Evolutionary conservation across 2,329 filamentous ascomycete species (phyloP).

Genomic region (Magnaporthales sp.): DNA sequence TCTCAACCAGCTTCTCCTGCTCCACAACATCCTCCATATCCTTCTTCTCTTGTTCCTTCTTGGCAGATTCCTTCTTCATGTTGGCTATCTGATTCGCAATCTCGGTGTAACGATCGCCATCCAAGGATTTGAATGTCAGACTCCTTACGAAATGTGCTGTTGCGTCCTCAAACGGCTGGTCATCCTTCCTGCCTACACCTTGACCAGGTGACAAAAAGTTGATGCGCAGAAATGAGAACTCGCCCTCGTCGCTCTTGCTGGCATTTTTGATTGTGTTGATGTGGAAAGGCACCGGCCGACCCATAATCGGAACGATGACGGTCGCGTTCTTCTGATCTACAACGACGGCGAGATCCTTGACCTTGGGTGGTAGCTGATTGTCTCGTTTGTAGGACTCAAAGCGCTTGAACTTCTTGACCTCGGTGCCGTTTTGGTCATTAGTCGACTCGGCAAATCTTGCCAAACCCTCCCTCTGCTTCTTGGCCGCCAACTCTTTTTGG

Average conservation of each 20-base stretch:
- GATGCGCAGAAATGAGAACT: constrained; percentile 88
- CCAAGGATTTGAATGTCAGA: constrained; percentile 86
- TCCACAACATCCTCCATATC: constrained; percentile 99
- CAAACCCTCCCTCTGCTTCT: constrained; percentile 85
- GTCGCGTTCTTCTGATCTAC: constrained; percentile 88
- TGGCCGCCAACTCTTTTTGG: constrained; percentile 77
- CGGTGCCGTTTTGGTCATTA: constrained; percentile 76
- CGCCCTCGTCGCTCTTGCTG: constrained; percentile 92
- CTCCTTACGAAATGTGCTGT: constrained; percentile 93
- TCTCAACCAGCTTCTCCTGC: constrained; percentile 93
- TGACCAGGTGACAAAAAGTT: constrained; percentile 97
- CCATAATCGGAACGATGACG: constrained; percentile 93
- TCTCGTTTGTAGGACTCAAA: constrained; percentile 99
- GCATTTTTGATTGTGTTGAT: constrained; percentile 98
- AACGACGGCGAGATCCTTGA: constrained; percentile 80
- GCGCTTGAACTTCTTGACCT: constrained; percentile 96
- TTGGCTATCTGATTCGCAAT: constrained; percentile 92
- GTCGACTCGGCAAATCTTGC: constrained; percentile 80
- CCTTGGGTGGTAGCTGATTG: constrained; percentile 77
- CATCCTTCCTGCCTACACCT: constrained; percentile 93
- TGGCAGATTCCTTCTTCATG: constrained; percentile 85
- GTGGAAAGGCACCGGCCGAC: constrained; percentile 93
- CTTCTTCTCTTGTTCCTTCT: constrained; percentile 97
- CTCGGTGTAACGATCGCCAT: constrained; percentile 80
- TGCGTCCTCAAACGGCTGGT: constrained; percentile 95